Evolutionary conservation across 2,329 filamentous ascomycete species (phyloP).

Genomic region (Pseudogymnoascus sp.): DNA sequence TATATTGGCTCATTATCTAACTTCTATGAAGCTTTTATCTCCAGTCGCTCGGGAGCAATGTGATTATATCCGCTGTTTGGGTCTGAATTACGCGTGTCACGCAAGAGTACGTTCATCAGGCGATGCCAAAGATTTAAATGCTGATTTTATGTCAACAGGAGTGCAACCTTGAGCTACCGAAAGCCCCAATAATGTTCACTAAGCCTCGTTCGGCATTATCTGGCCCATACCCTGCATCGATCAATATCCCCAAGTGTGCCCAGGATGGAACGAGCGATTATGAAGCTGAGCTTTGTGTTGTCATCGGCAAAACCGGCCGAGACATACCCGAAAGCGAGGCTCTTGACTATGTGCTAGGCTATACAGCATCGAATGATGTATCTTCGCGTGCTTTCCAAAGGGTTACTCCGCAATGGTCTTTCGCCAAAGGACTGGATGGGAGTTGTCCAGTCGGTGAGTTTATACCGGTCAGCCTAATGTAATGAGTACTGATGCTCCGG

Average conservation of each 20-base stretch:
- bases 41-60: conserved; percentile 23
- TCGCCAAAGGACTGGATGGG: conserved; percentile 38
- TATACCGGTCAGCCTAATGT: conserved; percentile 27
- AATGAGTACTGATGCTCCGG: background rate
- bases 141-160: conserved; percentile 15
- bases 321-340: conserved; percentile 33
- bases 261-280: conserved; percentile 28
- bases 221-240: conserved; percentile 23
- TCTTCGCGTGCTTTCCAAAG: conserved; percentile 32
- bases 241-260: conserved; percentile 27
- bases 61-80: conserved; percentile 27
- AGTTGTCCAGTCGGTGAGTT: conserved; percentile 36
- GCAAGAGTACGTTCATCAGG: conserved; percentile 19
- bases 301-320: conserved; percentile 34
- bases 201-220: conserved; percentile 26
- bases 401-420: conserved; percentile 38
- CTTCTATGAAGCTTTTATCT: conserved; percentile 22
- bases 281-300: conserved; percentile 29
- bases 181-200: conserved; percentile 27
- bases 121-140: background rate
- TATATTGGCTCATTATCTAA: background rate
- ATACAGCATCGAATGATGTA: conserved; percentile 37
- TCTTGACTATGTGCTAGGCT: conserved; percentile 34
- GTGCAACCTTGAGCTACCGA: conserved; percentile 23
- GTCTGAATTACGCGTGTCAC: conserved; percentile 28